Percentiles rank a stretch among this genome's conserved stretches.
These are phyloP conservation scores for Calonectria pteridis DNA, from an alignment of 2,329 filamentous ascomycete species.

Conservation along the genomic window DNA sequence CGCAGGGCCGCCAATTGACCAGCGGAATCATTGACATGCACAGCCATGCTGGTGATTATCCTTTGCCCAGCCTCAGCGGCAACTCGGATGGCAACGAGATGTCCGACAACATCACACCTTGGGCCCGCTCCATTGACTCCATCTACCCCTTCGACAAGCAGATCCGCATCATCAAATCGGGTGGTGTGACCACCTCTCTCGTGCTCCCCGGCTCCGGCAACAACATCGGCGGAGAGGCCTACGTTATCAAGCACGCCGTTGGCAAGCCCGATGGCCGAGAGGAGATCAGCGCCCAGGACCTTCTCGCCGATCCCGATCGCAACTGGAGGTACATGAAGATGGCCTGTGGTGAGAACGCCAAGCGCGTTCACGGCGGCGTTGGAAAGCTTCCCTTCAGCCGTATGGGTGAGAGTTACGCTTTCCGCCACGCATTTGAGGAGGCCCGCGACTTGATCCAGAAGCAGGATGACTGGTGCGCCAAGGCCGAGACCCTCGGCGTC, in stretches of 20 bases:
- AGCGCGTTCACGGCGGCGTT: conserved; percentile 68
- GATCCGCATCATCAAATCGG: conserved; percentile 77
- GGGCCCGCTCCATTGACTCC: conserved; percentile 75
- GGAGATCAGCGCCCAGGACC: conserved; percentile 72
- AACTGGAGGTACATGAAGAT: conserved; percentile 82
- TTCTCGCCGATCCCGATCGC: conserved; percentile 75
- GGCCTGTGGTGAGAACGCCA: conserved; percentile 80
- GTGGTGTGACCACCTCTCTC: conserved; percentile 77
- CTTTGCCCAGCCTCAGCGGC: conserved; percentile 67
- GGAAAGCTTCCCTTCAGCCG: conserved; percentile 69
- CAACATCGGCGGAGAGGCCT: conserved; percentile 80
- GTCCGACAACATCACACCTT: conserved; percentile 74
- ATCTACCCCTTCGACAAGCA: conserved; percentile 74
- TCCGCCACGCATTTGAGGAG: conserved; percentile 76
- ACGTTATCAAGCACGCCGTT: conserved; percentile 75
- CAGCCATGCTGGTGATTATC: conserved; percentile 72
- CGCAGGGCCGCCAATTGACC: conserved; percentile 71
- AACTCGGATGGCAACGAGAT: conserved; percentile 74
- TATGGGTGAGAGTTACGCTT: conserved; percentile 77
- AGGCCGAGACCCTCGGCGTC: conserved; percentile 63
- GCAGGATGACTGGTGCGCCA: conserved; percentile 77
- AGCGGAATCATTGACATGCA: conserved; percentile 80
- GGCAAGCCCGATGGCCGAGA: conserved; percentile 69
- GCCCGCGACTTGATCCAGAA: conserved; percentile 67
- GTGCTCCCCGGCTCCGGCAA: conserved; percentile 78